A percentile compares a stretch with the other conserved stretches of the same genome.
These are phyloP conservation scores for Ophiostoma pallidulum DNA, from an alignment of 2,329 filamentous ascomycete genomes.

Conservation along the genomic window DNA sequence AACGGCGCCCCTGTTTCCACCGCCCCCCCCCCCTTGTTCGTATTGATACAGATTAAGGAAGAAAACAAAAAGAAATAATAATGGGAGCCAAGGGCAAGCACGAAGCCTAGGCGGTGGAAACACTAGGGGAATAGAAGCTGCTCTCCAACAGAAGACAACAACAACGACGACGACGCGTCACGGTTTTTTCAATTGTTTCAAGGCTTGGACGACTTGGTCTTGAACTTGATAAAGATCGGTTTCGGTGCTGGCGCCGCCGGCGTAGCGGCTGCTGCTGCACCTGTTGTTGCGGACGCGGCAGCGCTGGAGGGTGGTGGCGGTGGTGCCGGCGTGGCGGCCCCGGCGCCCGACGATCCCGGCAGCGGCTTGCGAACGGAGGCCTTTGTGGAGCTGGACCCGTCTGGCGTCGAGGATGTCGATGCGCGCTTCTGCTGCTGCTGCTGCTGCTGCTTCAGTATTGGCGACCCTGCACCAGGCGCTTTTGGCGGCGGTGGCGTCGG, in stretches of 20 bases:
- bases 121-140: neutral
- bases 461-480: too few species aligned
- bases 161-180: too few species aligned
- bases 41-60: conserved; percentile 4
- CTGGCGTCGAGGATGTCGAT: neutral
- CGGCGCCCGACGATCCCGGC: conserved; percentile 4
- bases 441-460: too few species aligned
- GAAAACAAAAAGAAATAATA: neutral
- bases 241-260: conserved; percentile 7
- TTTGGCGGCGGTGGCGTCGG: neutral
- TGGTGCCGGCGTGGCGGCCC: neutral
- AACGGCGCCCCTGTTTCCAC: too few species aligned
- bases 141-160: too few species aligned
- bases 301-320: too few species aligned
- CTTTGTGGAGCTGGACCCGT: neutral
- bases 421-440: too few species aligned
- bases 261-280: neutral
- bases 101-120: neutral
- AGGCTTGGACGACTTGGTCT: conserved; percentile 13
- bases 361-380: conserved; percentile 16
- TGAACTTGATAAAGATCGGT: conserved; percentile 17
- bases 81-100: neutral
- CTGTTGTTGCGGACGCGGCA: neutral
- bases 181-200: too few species aligned
- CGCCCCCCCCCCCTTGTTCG: neutral